Evolutionary conservation across 768 basidiomycete species (phyloP).

Genomic region (Dendrothele bispora): DNA sequence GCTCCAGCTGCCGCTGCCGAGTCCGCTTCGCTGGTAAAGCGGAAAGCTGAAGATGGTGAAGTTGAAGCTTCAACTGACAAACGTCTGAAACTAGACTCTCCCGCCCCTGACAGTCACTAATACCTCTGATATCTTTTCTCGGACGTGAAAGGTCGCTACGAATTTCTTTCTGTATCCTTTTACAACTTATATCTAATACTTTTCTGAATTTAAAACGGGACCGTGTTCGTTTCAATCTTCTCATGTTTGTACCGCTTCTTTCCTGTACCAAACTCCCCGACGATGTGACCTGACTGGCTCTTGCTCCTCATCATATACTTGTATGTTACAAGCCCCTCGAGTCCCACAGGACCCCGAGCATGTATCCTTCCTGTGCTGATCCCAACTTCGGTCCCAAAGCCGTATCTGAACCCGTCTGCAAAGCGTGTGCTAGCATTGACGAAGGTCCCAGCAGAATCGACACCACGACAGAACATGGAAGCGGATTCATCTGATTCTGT

Average conservation of each 20-base stretch:
- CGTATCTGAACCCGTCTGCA: constrained; percentile 94
- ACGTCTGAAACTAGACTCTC: too few species aligned
- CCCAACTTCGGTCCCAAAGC: constrained; percentile 97
- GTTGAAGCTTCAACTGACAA: too few species aligned
- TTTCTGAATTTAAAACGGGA: constrained; percentile 57
- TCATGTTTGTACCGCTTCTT: constrained; percentile 77
- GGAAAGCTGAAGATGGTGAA: constrained; percentile 68
- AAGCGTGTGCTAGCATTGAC: constrained; percentile 96
- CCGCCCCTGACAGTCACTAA: too few species aligned
- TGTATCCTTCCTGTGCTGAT: constrained; percentile 97
- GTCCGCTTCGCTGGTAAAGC: constrained; percentile 42
- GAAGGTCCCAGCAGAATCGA: constrained; percentile 91
- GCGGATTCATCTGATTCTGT: constrained; percentile 73
- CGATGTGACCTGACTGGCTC: constrained; percentile 75
- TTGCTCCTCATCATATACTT: constrained; percentile 91
- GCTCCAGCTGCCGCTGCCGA: constrained; percentile 34
- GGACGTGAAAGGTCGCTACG: too few species aligned
- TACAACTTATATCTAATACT: too few species aligned
- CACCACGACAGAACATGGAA: constrained; percentile 77
- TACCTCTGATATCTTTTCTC: too few species aligned
- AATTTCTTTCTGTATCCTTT: neutral
- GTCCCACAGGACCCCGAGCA: constrained; percentile 92
- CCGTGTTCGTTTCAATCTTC: constrained; percentile 38
- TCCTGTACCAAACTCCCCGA: constrained; percentile 78
- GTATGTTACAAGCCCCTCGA: constrained; percentile 93